These are phyloP conservation scores for Mycocentrospora acerina DNA, from an alignment of 2,329 filamentous ascomycete species.

Conservation along the genomic window DNA sequence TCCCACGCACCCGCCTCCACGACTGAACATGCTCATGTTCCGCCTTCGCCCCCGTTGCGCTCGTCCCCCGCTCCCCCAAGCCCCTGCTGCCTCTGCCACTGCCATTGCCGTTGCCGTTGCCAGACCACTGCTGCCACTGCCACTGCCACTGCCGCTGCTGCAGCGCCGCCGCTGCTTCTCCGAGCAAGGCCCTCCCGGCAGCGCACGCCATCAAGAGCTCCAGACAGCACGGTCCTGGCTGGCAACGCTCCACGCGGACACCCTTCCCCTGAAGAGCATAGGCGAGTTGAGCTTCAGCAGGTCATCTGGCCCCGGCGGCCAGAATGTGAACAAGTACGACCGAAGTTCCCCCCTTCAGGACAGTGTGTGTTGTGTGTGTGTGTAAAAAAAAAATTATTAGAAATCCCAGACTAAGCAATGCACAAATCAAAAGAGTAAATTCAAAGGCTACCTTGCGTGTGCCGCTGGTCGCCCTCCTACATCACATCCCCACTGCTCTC, in stretches of 20 bases:
- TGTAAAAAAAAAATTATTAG: too few species aligned
- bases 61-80: too few species aligned
- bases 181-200: slow-evolving; percentile 3
- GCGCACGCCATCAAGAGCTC: slow-evolving; percentile 31
- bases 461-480: slow-evolving; percentile 54
- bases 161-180: slow-evolving; percentile 10
- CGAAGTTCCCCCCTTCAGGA: slow-evolving; percentile 13
- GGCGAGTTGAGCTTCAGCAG: slow-evolving; percentile 63
- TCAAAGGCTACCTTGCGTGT: slow-evolving; percentile 67
- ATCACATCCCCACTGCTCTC: slow-evolving; percentile 56
- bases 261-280: slow-evolving; percentile 56
- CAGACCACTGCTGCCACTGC: slow-evolving; percentile 4
- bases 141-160: slow-evolving; percentile 8
- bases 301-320: slow-evolving; percentile 65
- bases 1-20: too few species aligned
- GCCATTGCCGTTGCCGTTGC: too few species aligned
- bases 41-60: neutral
- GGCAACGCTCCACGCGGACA: slow-evolving; percentile 52
- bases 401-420: slow-evolving; percentile 46
- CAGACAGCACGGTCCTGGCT: slow-evolving; percentile 59
- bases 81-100: too few species aligned
- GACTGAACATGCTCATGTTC: too few species aligned
- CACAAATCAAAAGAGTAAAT: slow-evolving; percentile 59
- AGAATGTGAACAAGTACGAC: slow-evolving; percentile 68
- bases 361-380: slow-evolving; percentile 21